These are phyloP conservation scores for Trypanosoma cruzi DNA, from an alignment of 208 protist species.

Conservation along the genomic window DNA sequence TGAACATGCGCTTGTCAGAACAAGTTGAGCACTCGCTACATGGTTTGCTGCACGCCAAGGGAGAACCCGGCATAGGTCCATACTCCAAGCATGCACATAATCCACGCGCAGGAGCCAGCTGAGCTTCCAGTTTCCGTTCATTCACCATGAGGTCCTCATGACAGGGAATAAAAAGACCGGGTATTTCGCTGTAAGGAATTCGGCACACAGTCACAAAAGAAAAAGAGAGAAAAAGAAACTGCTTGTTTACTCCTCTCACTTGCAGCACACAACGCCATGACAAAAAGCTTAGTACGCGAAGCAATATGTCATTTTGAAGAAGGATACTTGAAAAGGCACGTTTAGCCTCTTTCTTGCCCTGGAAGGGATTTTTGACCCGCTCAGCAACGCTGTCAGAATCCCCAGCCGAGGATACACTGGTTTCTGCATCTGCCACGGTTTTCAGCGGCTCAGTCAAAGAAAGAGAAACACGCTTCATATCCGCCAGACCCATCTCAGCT, in stretches of 20 bases:
- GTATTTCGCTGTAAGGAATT: conserved; percentile 39
- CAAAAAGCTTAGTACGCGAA: conserved; percentile 54
- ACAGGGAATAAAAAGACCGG: conserved; percentile 69
- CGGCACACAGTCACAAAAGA: conserved; percentile 45
- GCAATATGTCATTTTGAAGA: conserved; percentile 38
- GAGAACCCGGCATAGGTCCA: conserved; percentile 26
- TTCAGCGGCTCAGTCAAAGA: not conserved
- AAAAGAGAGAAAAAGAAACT: conserved; percentile 47
- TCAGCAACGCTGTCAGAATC: conserved; percentile 35
- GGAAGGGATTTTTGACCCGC: conserved; percentile 28
- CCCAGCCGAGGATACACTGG: conserved; percentile 43
- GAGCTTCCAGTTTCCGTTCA: conserved; percentile 40
- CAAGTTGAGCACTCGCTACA: not conserved
- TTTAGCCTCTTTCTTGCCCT: conserved; percentile 33
- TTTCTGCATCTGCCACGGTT: conserved; percentile 29
- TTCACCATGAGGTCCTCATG: conserved; percentile 61
- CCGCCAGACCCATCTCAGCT: conserved; percentile 2
- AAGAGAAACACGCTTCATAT: conserved; percentile 5
- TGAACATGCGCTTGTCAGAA: conserved; percentile 47
- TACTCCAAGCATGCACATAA: conserved; percentile 33
- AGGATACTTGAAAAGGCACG: not conserved
- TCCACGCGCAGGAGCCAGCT: conserved; percentile 29
- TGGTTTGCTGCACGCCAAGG: not conserved
- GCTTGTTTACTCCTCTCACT: conserved; percentile 48
- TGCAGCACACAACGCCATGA: conserved; percentile 44